Evolutionary conservation across 768 basidiomycete genomes (phyloP).

Genomic region (Leccinum rimulosum): DNA sequence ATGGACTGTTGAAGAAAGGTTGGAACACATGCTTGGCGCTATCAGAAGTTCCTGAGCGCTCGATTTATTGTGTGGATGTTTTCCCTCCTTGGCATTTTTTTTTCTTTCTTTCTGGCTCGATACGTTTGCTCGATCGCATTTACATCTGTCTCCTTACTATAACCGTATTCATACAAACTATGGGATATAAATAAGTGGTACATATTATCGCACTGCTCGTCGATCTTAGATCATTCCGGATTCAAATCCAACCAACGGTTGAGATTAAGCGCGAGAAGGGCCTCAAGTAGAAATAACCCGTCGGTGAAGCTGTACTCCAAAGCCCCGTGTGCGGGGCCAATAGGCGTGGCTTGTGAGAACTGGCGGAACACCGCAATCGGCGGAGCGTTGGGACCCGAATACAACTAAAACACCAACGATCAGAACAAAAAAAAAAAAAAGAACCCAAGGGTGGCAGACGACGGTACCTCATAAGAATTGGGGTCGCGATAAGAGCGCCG

Average conservation of each 20-base stretch:
- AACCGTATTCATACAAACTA: conserved; percentile 33
- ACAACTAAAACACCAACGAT: conserved; percentile 37
- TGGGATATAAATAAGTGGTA: conserved; percentile 32
- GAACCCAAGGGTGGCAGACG: background rate
- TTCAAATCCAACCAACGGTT: conserved; percentile 74
- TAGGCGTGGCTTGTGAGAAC: conserved; percentile 48
- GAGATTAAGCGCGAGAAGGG: conserved; percentile 62
- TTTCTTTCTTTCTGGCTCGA: conserved; percentile 12
- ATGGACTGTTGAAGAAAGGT: conserved; percentile 73
- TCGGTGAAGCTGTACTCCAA: conserved; percentile 64
- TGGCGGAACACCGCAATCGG: conserved; percentile 59
- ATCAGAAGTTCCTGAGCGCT: conserved; percentile 32
- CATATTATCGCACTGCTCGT: conserved; percentile 16
- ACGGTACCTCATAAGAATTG: conserved; percentile 60
- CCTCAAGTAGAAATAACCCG: conserved; percentile 58
- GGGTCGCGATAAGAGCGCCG: conserved; percentile 47
- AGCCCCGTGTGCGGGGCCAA: conserved; percentile 63
- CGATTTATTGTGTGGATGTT: conserved; percentile 25
- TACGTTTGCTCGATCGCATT: conserved; percentile 12
- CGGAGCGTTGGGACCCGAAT: conserved; percentile 43
- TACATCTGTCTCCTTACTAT: conserved; percentile 25
- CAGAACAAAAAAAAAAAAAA: conserved; percentile 5
- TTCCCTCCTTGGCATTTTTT: conserved; percentile 4
- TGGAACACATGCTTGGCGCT: conserved; percentile 65
- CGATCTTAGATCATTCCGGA: conserved; percentile 31